A percentile compares a stretch with the other conserved stretches of the same genome.
Evolutionary conservation across 2,329 filamentous ascomycete species (phyloP).

Genomic region (Arthrobotrys musiformis): DNA sequence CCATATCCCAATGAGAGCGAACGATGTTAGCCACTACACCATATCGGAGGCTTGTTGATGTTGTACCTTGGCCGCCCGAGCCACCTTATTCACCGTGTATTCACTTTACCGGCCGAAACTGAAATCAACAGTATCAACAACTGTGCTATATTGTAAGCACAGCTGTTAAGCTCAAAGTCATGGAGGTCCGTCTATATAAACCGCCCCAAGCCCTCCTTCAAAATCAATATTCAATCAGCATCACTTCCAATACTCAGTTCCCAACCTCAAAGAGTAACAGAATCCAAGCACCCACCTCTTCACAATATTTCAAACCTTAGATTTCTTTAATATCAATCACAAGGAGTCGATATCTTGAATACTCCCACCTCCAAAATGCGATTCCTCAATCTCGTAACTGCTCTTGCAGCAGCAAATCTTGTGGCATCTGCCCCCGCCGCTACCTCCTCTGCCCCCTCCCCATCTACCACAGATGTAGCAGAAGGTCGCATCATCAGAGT

Average conservation of each 20-base stretch:
- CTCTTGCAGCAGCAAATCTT: not conserved
- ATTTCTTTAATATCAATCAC: too few relatives aligned
- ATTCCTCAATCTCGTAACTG: not conserved
- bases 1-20: too few relatives aligned
- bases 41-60: too few relatives aligned
- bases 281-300: not conserved
- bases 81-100: too few relatives aligned
- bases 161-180: too few relatives aligned
- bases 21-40: too few relatives aligned
- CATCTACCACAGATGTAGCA: not conserved
- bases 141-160: too few relatives aligned
- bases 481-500: not conserved
- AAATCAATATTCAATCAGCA: not conserved
- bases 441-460: not conserved
- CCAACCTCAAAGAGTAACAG: not conserved
- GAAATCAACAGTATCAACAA: too few relatives aligned
- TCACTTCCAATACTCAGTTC: not conserved
- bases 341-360: too few relatives aligned
- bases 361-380: slow-evolving; percentile 4
- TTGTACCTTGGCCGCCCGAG: too few relatives aligned
- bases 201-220: not conserved
- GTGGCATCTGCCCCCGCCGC: not conserved
- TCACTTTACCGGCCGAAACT: too few relatives aligned
- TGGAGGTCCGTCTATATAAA: slow-evolving; percentile 1
- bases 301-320: not conserved